Evolutionary conservation across 2,329 filamentous ascomycete species (phyloP), one percentile per base, ranked within the genome.

Genomic region (Pleurostoma richardsiae): DNA sequence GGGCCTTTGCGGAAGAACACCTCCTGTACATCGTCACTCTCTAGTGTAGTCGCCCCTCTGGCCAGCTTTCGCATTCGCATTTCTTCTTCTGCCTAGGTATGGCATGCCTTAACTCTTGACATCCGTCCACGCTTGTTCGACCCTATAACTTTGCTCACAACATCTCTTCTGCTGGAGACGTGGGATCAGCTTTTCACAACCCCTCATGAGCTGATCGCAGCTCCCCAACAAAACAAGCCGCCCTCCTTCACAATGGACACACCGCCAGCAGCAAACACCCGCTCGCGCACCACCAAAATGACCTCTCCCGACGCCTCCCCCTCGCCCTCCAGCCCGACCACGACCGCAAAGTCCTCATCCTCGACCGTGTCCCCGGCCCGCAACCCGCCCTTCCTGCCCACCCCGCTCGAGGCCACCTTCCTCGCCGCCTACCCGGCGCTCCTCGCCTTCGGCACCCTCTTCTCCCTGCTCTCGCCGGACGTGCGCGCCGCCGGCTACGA

Each of bases 391-490:
- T 82, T 79, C 65, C 73, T 90, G 3, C 88, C 87, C 4, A 90
- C 87, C 3, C 73, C 77, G 6, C 72, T 85, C 58, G 88, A 95
- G 62, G 68, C 76, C 28, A 57, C 80, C 47, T 71, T 85, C 27
- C 77, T 96, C 30, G 64, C 72, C 3, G 55, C 88, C 50, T 97
- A 96, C 70, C 92, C 92, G 4, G 57, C 72, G 29, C 85, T 91
- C 5, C 82, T 99, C 48, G 53, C 90, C 46, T 79, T 96, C 54
- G 94, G 94, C 54, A 87, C 88, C 29, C 60, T 95, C 54, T 96
- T 89, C 76, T 85, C 86, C 41, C 70, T 82, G 33, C 68, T 97
- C 44, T 91, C 90, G 19, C 90, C 90, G 1, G 71, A 81, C 50
- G 83, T 83, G 8, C 83, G 82, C 60, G 70, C 72, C 41, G 74